Base-by-base conservation (phyloP, 116 monocot genomes). In the Cymodocea nodosa region DNA sequence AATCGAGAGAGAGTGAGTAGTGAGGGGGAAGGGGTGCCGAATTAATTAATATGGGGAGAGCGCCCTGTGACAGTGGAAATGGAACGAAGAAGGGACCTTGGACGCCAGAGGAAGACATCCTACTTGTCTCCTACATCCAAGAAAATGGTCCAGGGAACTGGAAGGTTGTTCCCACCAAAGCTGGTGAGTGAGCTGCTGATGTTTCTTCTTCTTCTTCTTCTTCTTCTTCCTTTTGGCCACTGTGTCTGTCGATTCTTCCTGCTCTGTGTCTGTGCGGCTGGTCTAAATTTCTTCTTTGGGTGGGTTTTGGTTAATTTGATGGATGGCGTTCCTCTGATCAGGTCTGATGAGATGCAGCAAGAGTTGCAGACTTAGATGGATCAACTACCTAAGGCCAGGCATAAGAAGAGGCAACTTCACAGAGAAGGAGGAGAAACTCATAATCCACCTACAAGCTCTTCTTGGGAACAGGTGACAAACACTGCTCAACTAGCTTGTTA, bases 311-410 rank as follows among this genome's bases (percentile, higher is more conserved):
- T 30, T 30, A 3, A 3, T 30, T 3, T 30, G 30, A 30, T 30
- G 30, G 30, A 30, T 30, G 30, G 30, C 2, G 30, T 30, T 30
- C 30, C 30, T 30, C n/a, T n/a, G n/a, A n/a, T n/a, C 52, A 86
- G 86, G 86, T 19, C 52, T 86, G 65, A 62, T 80, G 86, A 80
- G 86, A 54, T 86, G 86, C 34, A 82, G 86, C 30, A 82, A 86
- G 66, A 88, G 88, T 52, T 88, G 88, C 74, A 69, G 88, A 66
- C 64, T 88, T 37, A 74, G 88, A 54, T 88, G 88, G 84, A 88
- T 82, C 2, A 84, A 84, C 48, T 88, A 88, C 74, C 81, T 88
- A 36, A 68, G 88, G 58, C 86, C 86, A 10, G 82, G 82, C 20
- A 86, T 86, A 17, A 80, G 67, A 68, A 64, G 86, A 44, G 83